Conservation (phyloP, 345 rosid species). For the Aethionema arabicum region DNA sequence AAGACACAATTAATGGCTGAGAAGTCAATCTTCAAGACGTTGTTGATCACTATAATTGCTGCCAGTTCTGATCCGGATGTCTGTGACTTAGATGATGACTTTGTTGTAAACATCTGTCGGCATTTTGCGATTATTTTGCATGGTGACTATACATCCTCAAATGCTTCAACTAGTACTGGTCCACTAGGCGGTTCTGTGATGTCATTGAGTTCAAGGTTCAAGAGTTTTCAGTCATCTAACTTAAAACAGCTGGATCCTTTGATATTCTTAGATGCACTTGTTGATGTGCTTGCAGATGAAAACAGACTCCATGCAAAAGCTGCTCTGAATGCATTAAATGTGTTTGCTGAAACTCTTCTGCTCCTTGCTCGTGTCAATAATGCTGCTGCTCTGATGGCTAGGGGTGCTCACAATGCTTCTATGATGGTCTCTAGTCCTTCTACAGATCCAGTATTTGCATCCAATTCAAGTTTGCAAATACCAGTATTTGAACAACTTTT, state of each 20-base stretch:
- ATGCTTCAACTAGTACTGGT: conserved; percentile 48
- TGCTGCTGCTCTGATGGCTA: conserved; percentile 69
- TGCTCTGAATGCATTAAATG: conserved; percentile 73
- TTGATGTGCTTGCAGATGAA: conserved; percentile 89
- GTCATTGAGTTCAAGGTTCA: conserved; percentile 66
- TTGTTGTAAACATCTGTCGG: conserved; percentile 72
- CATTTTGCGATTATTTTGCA: conserved; percentile 96
- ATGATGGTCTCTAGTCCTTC: conserved; percentile 99
- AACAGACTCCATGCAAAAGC: conserved; percentile 89
- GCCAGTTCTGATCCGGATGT: conserved; percentile 83
- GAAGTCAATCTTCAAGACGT: conserved; percentile 92
- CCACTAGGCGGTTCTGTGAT: conserved; percentile 49
- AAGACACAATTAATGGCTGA: conserved; percentile 98
- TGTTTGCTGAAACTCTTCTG: conserved; percentile 83
- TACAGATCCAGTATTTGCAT: conserved; percentile 91
- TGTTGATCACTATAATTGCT: conserved; percentile 76
- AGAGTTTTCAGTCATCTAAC: conserved; percentile 47
- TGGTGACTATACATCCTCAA: conserved; percentile 53
- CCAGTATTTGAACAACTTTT: conserved; percentile 97
- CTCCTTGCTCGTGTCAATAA: conserved; percentile 89
- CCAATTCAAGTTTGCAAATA: conserved; percentile 79
- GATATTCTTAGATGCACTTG: conserved; percentile 86
- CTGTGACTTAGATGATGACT: conserved; percentile 68
- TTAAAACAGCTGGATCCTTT: conserved; percentile 88
- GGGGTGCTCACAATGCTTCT: conserved; percentile 84